These are phyloP conservation scores for Prunus kanzakura DNA, from an alignment of 306 rosid species.

Conservation along the genomic window DNA sequence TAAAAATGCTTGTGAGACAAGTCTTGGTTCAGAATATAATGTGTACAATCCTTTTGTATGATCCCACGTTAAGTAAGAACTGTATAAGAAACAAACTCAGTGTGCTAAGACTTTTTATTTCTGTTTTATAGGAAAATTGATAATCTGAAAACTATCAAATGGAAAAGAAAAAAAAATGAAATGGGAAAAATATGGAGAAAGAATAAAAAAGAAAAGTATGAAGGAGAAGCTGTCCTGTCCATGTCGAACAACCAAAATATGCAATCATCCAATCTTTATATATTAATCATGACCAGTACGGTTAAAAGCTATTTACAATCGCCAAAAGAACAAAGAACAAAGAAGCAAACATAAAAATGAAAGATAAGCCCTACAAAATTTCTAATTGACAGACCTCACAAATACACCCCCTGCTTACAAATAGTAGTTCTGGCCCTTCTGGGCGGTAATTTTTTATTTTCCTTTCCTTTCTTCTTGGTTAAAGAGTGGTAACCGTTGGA, in stretches of 20 bases:
- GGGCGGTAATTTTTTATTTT: neutral
- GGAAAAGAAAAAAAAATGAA: no score
- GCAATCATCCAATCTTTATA: neutral
- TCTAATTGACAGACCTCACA: conserved; percentile 11
- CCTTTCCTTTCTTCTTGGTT: neutral
- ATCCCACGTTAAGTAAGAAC: no score
- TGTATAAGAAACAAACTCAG: no score
- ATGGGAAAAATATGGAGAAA: no score
- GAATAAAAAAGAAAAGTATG: no score
- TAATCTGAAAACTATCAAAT: no score
- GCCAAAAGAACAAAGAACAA: neutral
- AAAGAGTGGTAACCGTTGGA: neutral
- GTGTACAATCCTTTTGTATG: no score
- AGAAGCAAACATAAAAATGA: conserved; percentile 13
- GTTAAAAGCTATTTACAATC: neutral
- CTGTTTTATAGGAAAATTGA: no score
- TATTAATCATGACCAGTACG: neutral
- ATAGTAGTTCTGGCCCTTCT: neutral
- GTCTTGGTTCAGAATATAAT: no score
- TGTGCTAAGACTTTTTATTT: no score
- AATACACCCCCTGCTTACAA: conserved; percentile 18
- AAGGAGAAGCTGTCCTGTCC: no score
- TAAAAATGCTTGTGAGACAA: no score
- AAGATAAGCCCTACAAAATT: conserved; percentile 33
- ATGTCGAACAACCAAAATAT: neutral